Percentiles rank a stretch among this genome's conserved stretches.
Conservation (phyloP, 768 basidiomycete genomes). For the Tricholoma sp. region DNA sequence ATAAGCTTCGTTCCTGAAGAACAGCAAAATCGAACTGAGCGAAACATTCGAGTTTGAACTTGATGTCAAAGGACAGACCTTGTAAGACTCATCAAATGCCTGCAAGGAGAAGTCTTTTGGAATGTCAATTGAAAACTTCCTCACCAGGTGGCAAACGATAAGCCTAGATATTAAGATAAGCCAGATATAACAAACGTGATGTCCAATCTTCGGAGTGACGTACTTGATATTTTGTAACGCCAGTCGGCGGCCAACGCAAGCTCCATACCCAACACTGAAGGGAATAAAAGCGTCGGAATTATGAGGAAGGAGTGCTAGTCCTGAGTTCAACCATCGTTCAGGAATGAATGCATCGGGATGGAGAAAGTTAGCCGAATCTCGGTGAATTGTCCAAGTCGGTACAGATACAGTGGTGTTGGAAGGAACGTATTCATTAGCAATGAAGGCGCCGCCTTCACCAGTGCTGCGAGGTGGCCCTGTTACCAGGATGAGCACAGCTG, state of each 20-base stretch:
- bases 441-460: background rate
- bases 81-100: background rate
- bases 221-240: conserved; percentile 1
- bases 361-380: background rate
- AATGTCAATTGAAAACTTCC: background rate
- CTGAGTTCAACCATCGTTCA: background rate
- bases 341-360: background rate
- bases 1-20: background rate
- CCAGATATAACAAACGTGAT: background rate
- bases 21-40: background rate
- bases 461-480: conserved; percentile 11
- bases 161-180: background rate
- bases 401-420: background rate
- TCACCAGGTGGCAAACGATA: background rate
- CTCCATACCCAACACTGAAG: conserved; percentile 1
- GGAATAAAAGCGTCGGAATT: background rate
- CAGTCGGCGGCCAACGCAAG: background rate
- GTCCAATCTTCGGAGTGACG: background rate
- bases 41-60: background rate
- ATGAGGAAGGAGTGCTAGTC: background rate
- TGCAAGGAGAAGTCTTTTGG: background rate
- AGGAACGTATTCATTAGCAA: background rate
- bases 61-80: background rate
- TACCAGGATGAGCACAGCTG: no score
- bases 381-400: background rate